A percentile compares a stretch with the other conserved stretches of the same genome.
These are phyloP conservation scores for Allium fistulosum DNA, from an alignment of 106 monocot species.

Conservation along the genomic window DNA sequence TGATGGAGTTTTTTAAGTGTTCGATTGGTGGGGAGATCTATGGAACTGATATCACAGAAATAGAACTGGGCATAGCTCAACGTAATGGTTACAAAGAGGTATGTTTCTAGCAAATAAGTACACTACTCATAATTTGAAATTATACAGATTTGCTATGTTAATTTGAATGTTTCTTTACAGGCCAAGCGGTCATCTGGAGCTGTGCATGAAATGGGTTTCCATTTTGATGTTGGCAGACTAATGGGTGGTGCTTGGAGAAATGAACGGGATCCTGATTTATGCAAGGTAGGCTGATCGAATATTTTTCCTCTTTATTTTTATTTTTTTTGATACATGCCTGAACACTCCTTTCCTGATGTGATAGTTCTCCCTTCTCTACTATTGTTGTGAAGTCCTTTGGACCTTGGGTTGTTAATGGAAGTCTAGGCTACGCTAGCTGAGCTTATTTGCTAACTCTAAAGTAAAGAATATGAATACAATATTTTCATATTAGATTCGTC, in stretches of 20 bases:
- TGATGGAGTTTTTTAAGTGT: conserved; percentile 99
- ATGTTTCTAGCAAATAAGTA: conserved; percentile 5
- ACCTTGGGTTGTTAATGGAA: too few species aligned
- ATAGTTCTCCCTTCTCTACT: too few species aligned
- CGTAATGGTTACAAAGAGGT: conserved; percentile 76
- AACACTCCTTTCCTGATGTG: too few species aligned
- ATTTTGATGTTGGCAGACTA: conserved; percentile 91
- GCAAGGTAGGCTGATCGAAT: conserved; percentile 39
- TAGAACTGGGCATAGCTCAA: conserved; percentile 70
- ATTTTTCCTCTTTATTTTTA: conserved; percentile 5
- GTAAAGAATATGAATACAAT: too few species aligned
- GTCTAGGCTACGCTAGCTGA: too few species aligned
- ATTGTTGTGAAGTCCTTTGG: too few species aligned
- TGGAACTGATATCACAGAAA: conserved; percentile 91
- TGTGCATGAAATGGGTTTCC: conserved; percentile 88
- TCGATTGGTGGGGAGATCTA: conserved; percentile 91
- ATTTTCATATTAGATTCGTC: too few species aligned
- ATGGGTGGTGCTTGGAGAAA: conserved; percentile 98
- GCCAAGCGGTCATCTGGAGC: conserved; percentile 25
- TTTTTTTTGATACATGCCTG: conserved; percentile 6
- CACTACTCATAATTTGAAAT: too few species aligned
- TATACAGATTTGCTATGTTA: too few species aligned
- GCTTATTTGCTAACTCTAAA: too few species aligned
- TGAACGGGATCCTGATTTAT: conserved; percentile 66
- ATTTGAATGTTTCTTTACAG: conserved; percentile 15